phyloP scores from a whole-genome alignment of 164 flowering plant species.

The Magnolia changhungtana region DNA sequence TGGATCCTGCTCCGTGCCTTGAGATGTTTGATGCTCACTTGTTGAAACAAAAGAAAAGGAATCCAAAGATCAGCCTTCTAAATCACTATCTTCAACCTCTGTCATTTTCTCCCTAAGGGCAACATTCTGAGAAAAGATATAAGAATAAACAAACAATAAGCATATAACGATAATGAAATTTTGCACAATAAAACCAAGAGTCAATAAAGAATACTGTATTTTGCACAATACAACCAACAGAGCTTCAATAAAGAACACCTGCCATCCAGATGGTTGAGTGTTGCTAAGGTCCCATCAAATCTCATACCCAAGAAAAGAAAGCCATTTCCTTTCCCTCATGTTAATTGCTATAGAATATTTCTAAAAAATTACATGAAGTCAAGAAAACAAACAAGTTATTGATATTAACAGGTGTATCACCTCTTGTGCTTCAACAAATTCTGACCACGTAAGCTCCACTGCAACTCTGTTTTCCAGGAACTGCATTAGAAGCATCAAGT shows the following conservation, averaged over 20 bases:
- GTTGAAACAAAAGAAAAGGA: conserved; percentile 34
- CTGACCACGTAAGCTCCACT: conserved; percentile 82
- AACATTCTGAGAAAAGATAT: conserved; percentile 34
- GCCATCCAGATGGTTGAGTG: no score
- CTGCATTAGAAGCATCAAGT: conserved; percentile 87
- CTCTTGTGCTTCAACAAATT: conserved; percentile 91
- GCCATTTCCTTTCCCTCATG: no score
- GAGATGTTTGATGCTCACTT: conserved; percentile 36
- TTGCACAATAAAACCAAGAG: not conserved
- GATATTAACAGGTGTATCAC: conserved; percentile 25
- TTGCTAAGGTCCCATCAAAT: no score
- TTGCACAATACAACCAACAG: not conserved
- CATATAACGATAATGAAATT: not conserved
- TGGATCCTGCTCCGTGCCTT: conserved; percentile 53
- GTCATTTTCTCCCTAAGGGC: conserved; percentile 10
- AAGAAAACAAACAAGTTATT: not conserved
- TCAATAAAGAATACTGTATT: not conserved
- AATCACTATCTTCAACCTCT: conserved; percentile 33
- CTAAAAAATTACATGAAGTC: no score
- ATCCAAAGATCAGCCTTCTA: conserved; percentile 32
- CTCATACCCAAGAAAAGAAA: no score
- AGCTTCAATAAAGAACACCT: not conserved
- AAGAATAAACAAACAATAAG: not conserved
- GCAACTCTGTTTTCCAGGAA: conserved; percentile 91
- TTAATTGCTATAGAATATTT: no score